A percentile compares a stretch with the other conserved stretches of the same genome.
Conservation (phyloP, 768 basidiomycete species). For the Suillus bovinus region DNA sequence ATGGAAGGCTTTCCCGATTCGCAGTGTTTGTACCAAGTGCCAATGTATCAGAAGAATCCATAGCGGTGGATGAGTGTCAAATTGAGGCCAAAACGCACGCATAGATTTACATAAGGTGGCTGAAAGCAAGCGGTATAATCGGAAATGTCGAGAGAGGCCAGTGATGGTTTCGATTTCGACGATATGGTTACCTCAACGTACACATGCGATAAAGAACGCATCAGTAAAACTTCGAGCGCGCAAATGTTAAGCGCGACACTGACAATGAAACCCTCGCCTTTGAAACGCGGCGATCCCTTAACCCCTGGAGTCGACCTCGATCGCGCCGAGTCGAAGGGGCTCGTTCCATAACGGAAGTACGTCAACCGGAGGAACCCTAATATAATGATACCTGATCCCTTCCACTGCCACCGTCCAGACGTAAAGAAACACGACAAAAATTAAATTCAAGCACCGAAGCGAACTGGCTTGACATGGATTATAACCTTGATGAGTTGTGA, state of each 20-base stretch:
- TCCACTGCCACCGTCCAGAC: not conserved
- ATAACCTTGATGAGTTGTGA: slow-evolving; percentile 2
- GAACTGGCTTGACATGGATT: not conserved
- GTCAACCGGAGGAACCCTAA: not conserved
- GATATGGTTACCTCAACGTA: too few species aligned
- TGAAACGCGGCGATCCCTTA: not conserved
- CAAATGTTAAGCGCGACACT: not conserved
- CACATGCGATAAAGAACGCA: too few species aligned
- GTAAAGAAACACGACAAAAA: not conserved
- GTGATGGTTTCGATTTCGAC: too few species aligned
- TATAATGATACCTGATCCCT: too few species aligned
- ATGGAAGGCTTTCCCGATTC: not conserved
- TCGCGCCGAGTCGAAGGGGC: not conserved
- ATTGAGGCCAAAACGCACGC: too few species aligned
- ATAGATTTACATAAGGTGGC: not conserved
- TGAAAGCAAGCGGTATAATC: not conserved
- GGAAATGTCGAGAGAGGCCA: too few species aligned
- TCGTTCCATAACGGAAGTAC: not conserved
- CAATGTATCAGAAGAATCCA: slow-evolving; percentile 8
- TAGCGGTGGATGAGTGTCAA: too few species aligned
- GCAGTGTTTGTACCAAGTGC: not conserved
- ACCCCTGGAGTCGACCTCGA: not conserved
- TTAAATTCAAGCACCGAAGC: slow-evolving; percentile 6
- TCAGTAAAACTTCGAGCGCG: too few species aligned
- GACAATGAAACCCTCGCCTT: not conserved